Base-by-base conservation (phyloP, 768 basidiomycete species). In the Leccinum rimulosum region DNA sequence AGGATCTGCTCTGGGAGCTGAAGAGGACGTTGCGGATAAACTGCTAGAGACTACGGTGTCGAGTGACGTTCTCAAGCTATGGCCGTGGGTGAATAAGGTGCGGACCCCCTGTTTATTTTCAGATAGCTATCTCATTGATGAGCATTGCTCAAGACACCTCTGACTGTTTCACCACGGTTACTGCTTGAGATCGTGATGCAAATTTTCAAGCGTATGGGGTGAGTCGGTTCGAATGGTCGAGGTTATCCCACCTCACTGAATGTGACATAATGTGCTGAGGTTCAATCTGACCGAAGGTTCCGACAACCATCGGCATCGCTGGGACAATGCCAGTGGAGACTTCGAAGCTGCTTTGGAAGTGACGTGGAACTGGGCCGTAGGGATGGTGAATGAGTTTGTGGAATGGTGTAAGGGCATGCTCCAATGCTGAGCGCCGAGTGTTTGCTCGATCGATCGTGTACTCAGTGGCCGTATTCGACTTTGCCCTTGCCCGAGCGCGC, bases 151-250 rank as follows among this genome's bases (percentile, higher is more conserved):
- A 25, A 99, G 97, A 96, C 94, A 0, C 95, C 96, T 1, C 82
- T 99, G 67, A 94, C 92, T 0, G 95, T 97, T 11, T 89, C 94
- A 6, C 89, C 94, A 1, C 91, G 92, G 62, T 81, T 97, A 43
- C 94, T 95, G 1, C 78, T 99, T 47, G 97, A 99, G 73, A 94
- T 98, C 56, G 93, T 95, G 7, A 93, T 97, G 90, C 94, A 99
- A 69, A 76, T 99, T 28, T 99, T 98, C 80, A 93, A 96, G 70
- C 84, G 93, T 50, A 92, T 99, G 89, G 97, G 97, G 97, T 97
- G 68, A 65, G 93, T 80, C 14, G 1, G 14, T 63, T 48, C 47
- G 52, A 19, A 35, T 62, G 4, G 19, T 50, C 19, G 10, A 8
- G 1, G 15, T n/a, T 28, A 31, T 48, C 48, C 27, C 12, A 49